phyloP scores from a whole-genome alignment of 768 basidiomycete species.

The Psilocybe cyanescens region DNA sequence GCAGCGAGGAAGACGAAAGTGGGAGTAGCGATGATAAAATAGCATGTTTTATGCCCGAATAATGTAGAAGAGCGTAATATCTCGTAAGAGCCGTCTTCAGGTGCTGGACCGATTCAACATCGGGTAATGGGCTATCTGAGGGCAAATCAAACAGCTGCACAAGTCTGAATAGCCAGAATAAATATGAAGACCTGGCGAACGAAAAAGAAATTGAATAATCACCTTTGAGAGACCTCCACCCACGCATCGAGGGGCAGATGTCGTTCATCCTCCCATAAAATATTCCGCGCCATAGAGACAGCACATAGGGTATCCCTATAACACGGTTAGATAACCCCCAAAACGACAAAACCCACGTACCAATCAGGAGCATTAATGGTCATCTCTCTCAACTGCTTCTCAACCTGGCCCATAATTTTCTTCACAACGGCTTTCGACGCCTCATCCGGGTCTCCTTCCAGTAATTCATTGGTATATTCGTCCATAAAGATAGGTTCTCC shows the following conservation, averaged over 20 bases:
- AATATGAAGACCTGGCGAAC: neutral
- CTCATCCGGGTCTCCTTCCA: conserved; percentile 37
- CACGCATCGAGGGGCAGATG: conserved; percentile 52
- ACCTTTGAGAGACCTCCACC: conserved; percentile 63
- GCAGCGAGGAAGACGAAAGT: conserved; percentile 7
- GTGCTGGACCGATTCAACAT: neutral
- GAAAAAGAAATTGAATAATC: conserved; percentile 21
- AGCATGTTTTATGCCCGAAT: conserved; percentile 53
- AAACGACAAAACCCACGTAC: conserved; percentile 35
- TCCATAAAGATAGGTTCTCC: conserved; percentile 55
- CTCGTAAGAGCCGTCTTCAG: conserved; percentile 52
- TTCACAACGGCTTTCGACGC: conserved; percentile 55
- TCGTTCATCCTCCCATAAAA: conserved; percentile 57
- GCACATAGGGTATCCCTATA: conserved; percentile 65
- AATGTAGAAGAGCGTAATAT: conserved; percentile 59
- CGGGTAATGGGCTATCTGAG: neutral
- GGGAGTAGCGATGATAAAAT: conserved; percentile 38
- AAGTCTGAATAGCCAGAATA: conserved; percentile 14
- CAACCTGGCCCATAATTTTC: conserved; percentile 54
- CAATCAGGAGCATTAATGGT: conserved; percentile 74
- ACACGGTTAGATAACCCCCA: no score
- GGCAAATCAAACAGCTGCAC: conserved; percentile 12
- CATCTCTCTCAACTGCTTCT: conserved; percentile 49
- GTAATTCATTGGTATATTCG: conserved; percentile 49
- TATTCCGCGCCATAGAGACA: conserved; percentile 57